These are phyloP conservation scores for Paragyromitra xinjiangensis DNA, from an alignment of 495 filamentous ascomycete genomes.

Conservation along the genomic window DNA sequence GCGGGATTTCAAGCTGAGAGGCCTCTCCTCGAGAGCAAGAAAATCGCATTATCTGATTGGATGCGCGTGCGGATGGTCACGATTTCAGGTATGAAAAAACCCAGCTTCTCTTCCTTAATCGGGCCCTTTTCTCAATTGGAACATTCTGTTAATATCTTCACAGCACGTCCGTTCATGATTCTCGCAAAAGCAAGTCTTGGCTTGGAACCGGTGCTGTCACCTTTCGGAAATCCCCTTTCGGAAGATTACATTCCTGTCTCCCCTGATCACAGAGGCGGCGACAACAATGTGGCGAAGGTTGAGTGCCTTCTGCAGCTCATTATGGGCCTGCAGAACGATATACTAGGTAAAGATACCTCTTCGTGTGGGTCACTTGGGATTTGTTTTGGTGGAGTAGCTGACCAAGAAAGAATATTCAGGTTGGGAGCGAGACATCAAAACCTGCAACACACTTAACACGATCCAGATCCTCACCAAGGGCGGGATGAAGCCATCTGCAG, in stretches of 20 bases:
- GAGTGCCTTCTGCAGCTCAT: slow-evolving; percentile 54
- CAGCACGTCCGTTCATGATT: slow-evolving; percentile 57
- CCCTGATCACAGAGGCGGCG: slow-evolving; percentile 5
- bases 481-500: slow-evolving; percentile 31
- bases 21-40: slow-evolving; percentile 46
- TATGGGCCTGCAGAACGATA: slow-evolving; percentile 57
- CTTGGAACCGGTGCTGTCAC: slow-evolving; percentile 43
- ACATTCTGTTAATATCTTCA: slow-evolving; percentile 10
- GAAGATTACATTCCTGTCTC: slow-evolving; percentile 26
- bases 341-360: slow-evolving; percentile 46
- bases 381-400: background rate
- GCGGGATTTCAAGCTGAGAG: slow-evolving; percentile 52
- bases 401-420: slow-evolving; percentile 32
- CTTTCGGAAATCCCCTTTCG: slow-evolving; percentile 51
- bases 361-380: background rate
- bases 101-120: slow-evolving; percentile 8
- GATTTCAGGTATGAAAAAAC: slow-evolving; percentile 51
- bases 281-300: slow-evolving; percentile 44
- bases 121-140: background rate
- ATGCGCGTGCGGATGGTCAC: slow-evolving; percentile 56
- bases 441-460: slow-evolving; percentile 48
- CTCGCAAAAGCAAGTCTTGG: slow-evolving; percentile 54
- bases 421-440: slow-evolving; percentile 54
- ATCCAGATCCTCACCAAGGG: slow-evolving; percentile 50
- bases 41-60: slow-evolving; percentile 51